These are phyloP conservation scores for Rhizoclosmatium sp. DNA, from an alignment of 192 early-diverging fungal genomes.

Conservation along the genomic window DNA sequence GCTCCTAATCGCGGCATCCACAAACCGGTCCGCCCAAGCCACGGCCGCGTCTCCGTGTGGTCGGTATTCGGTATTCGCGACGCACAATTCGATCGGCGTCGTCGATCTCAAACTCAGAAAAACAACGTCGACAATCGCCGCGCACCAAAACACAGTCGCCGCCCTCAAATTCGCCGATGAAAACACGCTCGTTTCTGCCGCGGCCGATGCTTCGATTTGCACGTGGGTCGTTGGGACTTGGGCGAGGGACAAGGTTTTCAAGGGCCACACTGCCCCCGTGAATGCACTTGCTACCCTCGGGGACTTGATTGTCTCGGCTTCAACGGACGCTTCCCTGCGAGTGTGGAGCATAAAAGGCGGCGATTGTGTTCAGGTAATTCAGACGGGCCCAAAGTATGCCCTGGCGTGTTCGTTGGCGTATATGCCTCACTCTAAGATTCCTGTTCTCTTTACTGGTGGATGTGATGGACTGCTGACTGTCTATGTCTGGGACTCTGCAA, in stretches of 20 bases:
- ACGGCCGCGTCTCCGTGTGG: conserved; percentile 65
- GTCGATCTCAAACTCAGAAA: conserved; percentile 68
- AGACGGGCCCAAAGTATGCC: conserved; percentile 71
- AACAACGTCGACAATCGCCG: conserved; percentile 68
- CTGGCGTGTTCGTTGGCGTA: conserved; percentile 71
- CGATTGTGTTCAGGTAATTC: conserved; percentile 73
- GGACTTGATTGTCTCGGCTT: conserved; percentile 71
- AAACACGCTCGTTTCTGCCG: conserved; percentile 77
- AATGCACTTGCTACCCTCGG: conserved; percentile 64
- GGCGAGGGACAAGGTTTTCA: conserved; percentile 34
- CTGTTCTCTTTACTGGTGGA: conserved; percentile 81
- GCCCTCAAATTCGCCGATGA: conserved; percentile 45
- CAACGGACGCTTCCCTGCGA: conserved; percentile 75
- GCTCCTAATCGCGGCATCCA: conserved; percentile 70
- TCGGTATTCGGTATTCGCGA: conserved; percentile 74
- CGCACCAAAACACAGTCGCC: conserved; percentile 52
- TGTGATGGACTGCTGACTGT: conserved; percentile 81
- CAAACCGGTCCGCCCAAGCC: conserved; percentile 71
- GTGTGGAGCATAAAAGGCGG: conserved; percentile 63
- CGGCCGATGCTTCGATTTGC: conserved; percentile 78
- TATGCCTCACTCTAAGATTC: conserved; percentile 67
- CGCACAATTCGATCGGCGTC: conserved; percentile 72
- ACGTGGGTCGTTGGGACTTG: conserved; percentile 65
- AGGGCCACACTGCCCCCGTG: conserved; percentile 72
- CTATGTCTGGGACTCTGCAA: conserved; percentile 58